Conservation (phyloP, 169 alveolate species). For the Condylostoma magnum region DNA sequence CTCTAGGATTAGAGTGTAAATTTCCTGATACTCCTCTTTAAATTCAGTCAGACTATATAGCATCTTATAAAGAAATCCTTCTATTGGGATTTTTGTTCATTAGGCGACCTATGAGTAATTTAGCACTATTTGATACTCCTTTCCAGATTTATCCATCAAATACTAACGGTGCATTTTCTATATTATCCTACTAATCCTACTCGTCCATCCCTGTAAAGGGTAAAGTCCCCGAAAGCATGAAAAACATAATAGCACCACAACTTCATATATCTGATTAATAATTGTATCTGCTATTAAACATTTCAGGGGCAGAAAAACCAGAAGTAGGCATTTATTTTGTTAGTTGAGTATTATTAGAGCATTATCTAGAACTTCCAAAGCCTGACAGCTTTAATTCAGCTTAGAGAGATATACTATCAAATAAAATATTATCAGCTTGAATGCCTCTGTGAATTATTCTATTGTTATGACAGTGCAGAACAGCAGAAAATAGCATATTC, state of each 20-base stretch:
- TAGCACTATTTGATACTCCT: too few species aligned
- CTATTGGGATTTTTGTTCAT: too few species aligned
- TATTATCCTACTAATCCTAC: too few species aligned
- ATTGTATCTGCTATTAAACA: constrained; percentile 64
- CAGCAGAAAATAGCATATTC: constrained; percentile 9
- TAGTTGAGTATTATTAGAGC: constrained; percentile 14
- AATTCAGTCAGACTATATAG: too few species aligned
- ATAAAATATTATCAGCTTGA: constrained; percentile 19
- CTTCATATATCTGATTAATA: constrained; percentile 67
- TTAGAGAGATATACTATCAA: background rate
- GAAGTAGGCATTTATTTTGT: constrained; percentile 69
- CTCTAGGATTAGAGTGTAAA: too few species aligned
- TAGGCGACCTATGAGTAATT: too few species aligned
- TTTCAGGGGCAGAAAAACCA: constrained; percentile 82
- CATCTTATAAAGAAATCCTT: too few species aligned
- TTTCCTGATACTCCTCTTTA: too few species aligned
- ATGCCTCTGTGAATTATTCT: constrained; percentile 28
- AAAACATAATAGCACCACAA: constrained; percentile 58
- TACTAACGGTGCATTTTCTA: too few species aligned
- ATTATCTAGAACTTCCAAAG: constrained; percentile 12
- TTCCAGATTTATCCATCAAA: too few species aligned
- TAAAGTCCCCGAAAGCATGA: constrained; percentile 65
- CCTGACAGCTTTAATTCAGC: constrained; percentile 11
- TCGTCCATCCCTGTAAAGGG: constrained; percentile 63
- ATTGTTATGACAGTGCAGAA: constrained; percentile 9